Base-by-base conservation (phyloP, 208 protist species). In the Leptomonas pyrrhocoris region DNA sequence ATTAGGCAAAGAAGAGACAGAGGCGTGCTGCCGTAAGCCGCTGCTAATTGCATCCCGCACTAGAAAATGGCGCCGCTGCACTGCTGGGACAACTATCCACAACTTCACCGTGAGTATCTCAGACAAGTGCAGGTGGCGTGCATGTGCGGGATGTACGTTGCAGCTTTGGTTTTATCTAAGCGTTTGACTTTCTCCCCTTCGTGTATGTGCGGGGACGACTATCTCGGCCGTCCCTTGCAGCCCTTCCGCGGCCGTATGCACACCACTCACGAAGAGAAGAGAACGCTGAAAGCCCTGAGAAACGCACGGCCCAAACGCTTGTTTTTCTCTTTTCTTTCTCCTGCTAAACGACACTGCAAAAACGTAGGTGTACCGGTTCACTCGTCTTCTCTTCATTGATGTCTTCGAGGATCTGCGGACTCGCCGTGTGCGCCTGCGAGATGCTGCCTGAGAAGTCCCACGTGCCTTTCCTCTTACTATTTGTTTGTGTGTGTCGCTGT, bases 31-130 rank as follows among this genome's bases (percentile, higher is more conserved):
- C 4, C 18, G 2, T 19, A 15, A 36, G 30, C 11, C 23, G 25
- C 11, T 38, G 28, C 11, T 31, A 6, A 6, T 46, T 19, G 50
- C 54, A 73, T 5, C 21, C 25, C 25, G 5, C 31, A 21, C 34
- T 38, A 9, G 30, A n/a, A 73, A 66, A 51, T 53, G 48, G 27
- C 30, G 62, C 45, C 55, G 23, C 40, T 23, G 25, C 57, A 31
- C 40, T 23, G 40, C 57, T 62, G 57, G 49, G 57, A 62, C 57
- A 38, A 62, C 6, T 23, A 62, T 62, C 57, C 57, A 62, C 57
- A 62, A 25, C 40, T 49, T 62, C 57, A 62, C 27, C 57, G 57
- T 62, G 57, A 62, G 57, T 50, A 19, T n/a, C 57, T 62, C 57
- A 62, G 60, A 30, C 31, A 45, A n/a, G 60, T 40, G 38, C 13